phyloP scores from a whole-genome alignment of 495 filamentous ascomycete species.

The Clohesyomyces aquaticus region DNA sequence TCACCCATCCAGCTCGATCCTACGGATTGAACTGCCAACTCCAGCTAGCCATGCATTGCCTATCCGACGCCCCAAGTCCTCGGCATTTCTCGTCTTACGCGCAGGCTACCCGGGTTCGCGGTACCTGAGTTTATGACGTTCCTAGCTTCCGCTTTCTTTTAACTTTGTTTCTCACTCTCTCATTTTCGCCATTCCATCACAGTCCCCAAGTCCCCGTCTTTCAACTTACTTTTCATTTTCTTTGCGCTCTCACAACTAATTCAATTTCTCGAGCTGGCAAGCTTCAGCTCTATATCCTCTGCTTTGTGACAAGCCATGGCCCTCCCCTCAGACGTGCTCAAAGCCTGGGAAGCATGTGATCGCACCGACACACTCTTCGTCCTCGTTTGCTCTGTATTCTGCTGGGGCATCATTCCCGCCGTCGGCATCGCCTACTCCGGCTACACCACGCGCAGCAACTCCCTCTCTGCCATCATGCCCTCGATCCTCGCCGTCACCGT shows the following conservation, averaged over 20 bases:
- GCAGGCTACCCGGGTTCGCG: neutral
- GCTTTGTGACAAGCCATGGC: constrained; percentile 6
- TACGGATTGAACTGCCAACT: neutral
- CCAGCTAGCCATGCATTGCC: constrained; percentile 11
- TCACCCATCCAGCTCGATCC: neutral
- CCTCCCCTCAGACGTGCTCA: constrained; percentile 28
- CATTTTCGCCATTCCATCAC: too few relatives aligned
- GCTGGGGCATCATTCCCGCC: constrained; percentile 51
- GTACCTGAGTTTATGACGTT: neutral
- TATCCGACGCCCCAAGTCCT: constrained; percentile 14
- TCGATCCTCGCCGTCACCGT: constrained; percentile 50
- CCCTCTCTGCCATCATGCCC: constrained; percentile 54
- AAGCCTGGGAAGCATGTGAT: constrained; percentile 39
- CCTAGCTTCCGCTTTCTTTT: neutral
- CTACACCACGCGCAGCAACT: constrained; percentile 53
- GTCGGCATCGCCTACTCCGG: constrained; percentile 56
- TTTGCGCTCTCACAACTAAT: neutral
- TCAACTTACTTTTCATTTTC: neutral
- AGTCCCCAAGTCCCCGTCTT: neutral
- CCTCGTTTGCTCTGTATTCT: constrained; percentile 52
- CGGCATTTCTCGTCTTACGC: constrained; percentile 2
- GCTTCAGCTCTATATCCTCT: neutral
- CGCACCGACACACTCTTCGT: constrained; percentile 49
- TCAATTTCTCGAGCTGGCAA: too few relatives aligned
- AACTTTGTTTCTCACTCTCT: neutral